Conservation (phyloP, 2,329 filamentous ascomycete genomes). For the Paramyrothecium roridum region DNA sequence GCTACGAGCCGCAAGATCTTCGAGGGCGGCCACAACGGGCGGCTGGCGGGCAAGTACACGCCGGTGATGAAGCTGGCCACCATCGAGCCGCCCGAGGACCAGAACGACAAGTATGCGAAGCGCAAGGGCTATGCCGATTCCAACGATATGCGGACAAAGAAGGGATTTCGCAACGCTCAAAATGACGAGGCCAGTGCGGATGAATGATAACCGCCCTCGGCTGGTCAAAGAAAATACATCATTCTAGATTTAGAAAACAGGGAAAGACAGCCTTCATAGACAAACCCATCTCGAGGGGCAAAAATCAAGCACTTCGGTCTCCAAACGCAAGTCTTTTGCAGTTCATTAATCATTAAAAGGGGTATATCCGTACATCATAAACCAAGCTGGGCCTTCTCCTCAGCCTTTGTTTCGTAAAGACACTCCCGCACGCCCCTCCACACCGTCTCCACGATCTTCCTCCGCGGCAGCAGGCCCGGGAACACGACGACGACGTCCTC, state of each 20-base stretch:
- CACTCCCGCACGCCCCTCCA: constrained; percentile 85
- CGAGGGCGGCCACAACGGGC: constrained; percentile 52
- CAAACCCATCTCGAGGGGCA: neutral
- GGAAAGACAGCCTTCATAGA: neutral
- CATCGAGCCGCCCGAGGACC: constrained; percentile 48
- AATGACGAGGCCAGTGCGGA: constrained; percentile 16
- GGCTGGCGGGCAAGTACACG: constrained; percentile 50
- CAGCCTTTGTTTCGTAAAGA: constrained; percentile 58
- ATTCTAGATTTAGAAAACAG: neutral
- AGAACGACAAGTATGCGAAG: constrained; percentile 60
- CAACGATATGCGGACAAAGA: constrained; percentile 42
- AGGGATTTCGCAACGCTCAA: constrained; percentile 25
- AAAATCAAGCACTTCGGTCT: neutral
- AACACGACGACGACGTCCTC: constrained; percentile 93
- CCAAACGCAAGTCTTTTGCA: neutral
- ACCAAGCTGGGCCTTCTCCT: constrained; percentile 22
- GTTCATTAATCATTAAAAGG: constrained; percentile 1
- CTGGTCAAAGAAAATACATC: constrained; percentile 4
- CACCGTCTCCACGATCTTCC: constrained; percentile 77
- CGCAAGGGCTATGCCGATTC: constrained; percentile 54
- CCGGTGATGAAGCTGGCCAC: constrained; percentile 49
- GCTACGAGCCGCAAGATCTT: constrained; percentile 36
- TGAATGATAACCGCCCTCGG: constrained; percentile 8
- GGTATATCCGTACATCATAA: constrained; percentile 6
- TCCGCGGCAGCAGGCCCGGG: constrained; percentile 71